phyloP scores from a whole-genome alignment of 2,329 filamentous ascomycete species.

The Dothistroma septosporum region DNA sequence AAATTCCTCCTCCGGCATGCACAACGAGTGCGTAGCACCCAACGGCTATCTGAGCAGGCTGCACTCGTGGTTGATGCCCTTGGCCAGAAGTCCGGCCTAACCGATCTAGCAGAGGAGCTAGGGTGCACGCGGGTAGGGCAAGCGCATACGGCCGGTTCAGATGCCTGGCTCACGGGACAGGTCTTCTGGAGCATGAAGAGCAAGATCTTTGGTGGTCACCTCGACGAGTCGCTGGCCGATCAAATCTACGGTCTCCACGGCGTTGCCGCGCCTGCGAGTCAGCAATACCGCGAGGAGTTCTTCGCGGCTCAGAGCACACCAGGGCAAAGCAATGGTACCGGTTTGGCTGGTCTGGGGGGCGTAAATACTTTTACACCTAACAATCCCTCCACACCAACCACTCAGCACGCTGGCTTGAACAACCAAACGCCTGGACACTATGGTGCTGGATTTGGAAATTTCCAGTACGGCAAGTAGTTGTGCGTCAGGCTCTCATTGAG shows the following conservation, averaged over 20 bases:
- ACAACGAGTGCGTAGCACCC: conserved; percentile 45
- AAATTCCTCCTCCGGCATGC: conserved; percentile 96
- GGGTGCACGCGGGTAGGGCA: conserved; percentile 83
- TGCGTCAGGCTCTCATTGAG: background rate
- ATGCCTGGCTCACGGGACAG: conserved; percentile 86
- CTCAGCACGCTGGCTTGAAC: conserved; percentile 18
- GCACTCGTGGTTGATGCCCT: conserved; percentile 76
- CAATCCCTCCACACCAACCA: conserved; percentile 22
- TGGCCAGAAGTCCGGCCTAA: conserved; percentile 84
- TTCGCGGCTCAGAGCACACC: conserved; percentile 43
- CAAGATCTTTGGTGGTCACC: conserved; percentile 77
- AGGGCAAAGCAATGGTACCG: conserved; percentile 23
- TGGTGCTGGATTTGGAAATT: conserved; percentile 14
- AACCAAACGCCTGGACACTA: conserved; percentile 18
- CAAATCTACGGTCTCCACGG: conserved; percentile 90
- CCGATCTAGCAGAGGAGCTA: conserved; percentile 89
- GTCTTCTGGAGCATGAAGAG: conserved; percentile 93
- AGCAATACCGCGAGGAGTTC: conserved; percentile 44
- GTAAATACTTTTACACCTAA: conserved; percentile 18
- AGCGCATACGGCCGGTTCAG: conserved; percentile 88
- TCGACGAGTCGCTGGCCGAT: conserved; percentile 75
- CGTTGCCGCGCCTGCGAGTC: conserved; percentile 52
- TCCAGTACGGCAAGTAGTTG: conserved; percentile 11
- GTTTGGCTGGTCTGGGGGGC: conserved; percentile 15
- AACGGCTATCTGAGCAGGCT: conserved; percentile 56